Evolutionary conservation across 129 eudicot species (phyloP), one percentile per base, ranked within the genome.

Genomic region (Gnaphalium uliginosum): DNA sequence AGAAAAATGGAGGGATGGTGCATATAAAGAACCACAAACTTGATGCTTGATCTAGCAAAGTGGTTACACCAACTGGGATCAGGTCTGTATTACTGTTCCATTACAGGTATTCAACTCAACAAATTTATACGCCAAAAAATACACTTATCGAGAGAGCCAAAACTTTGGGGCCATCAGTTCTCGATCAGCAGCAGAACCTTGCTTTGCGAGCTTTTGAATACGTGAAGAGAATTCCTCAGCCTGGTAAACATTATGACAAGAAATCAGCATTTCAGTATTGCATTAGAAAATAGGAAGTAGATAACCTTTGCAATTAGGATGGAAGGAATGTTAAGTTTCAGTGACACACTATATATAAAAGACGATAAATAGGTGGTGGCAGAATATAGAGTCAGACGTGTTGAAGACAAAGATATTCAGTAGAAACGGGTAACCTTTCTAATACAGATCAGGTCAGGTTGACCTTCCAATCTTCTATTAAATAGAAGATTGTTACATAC

Each of bases 191-290:
- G 86, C 86, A 77, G 97, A 86, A 33, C 99, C 99, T 77, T 91
- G 93, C 67, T 76, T 90, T 5, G 96, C 96, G 30, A 91, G 84
- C 70, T 86, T 91, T 80, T 90, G 96, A 73, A 91, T 91, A 14
- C 89, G 92, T 5, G 88, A 84, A 8, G 99, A 94, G 75, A 94
- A 94, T 54, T 94, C 99, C 84, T 89, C 96, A 18, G 99, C 97
- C 97, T 94, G 83, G 11, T 70, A 5, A 7, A 26, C 61, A 68
- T 62, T 33, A 37, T n/a, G 61, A 81, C 29, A 75, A 35, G 22
- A 29, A 4, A 59, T 78, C 53, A 78, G 76, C 53, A 8, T 78
- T 41, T 1, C 69, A 46, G 13, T 63, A 48, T 19, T 13, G 23
- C 54, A 22, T 50, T 14, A 41, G 46, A 27, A 9, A 26, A 3